phyloP scores from a whole-genome alignment of 2,329 filamentous ascomycete species.

The Scedosporium minutisporum region DNA sequence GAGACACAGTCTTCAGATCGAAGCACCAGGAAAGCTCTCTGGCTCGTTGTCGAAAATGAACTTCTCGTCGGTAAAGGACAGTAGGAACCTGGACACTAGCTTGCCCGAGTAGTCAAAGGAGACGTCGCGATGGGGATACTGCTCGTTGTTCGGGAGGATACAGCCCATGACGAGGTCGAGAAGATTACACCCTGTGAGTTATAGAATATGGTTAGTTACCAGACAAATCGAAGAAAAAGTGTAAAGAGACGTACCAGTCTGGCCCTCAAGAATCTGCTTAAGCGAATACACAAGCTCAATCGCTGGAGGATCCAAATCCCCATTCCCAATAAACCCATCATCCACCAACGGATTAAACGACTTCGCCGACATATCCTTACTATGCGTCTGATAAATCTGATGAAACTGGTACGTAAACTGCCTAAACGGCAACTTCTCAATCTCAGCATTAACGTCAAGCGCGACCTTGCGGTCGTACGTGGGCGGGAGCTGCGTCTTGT shows the following conservation, averaged over 20 bases:
- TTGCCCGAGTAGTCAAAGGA: conserved; percentile 42
- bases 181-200: too few species aligned
- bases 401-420: conserved; percentile 53
- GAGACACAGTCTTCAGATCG: background rate
- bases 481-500: conserved; percentile 26
- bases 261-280: conserved; percentile 32
- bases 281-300: conserved; percentile 35
- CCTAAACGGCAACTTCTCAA: conserved; percentile 50
- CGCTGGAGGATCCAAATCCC: conserved; percentile 36
- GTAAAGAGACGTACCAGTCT: conserved; percentile 35
- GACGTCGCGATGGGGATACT: conserved; percentile 36
- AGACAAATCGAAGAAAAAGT: background rate
- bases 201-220: conserved; percentile 3
- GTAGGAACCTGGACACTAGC: conserved; percentile 42
- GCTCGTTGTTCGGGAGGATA: conserved; percentile 33
- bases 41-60: conserved; percentile 30
- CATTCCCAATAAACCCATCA: conserved; percentile 27
- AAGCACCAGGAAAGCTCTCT: background rate
- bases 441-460: conserved; percentile 36
- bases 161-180: conserved; percentile 23
- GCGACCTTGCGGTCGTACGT: conserved; percentile 32
- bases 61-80: conserved; percentile 43
- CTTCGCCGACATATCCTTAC: conserved; percentile 34
- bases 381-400: conserved; percentile 49
- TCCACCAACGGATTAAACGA: conserved; percentile 49